Evolutionary conservation across 805 yeast genomes (phyloP), one percentile per base, ranked within the genome.

Genomic region (Suhomyces xylopsoci): DNA sequence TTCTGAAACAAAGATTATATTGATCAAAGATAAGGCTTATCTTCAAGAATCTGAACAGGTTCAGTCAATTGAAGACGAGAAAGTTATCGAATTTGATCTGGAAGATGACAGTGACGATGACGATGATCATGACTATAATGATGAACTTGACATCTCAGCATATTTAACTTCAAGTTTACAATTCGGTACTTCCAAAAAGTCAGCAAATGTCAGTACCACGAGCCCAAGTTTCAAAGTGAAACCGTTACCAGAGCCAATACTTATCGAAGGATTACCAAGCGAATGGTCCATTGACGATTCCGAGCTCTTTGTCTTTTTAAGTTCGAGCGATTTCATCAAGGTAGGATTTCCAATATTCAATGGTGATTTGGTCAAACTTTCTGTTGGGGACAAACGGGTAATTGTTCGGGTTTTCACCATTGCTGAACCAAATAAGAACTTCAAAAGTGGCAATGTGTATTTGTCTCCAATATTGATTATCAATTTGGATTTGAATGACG

Each of bases 401-500:
- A 61, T 69, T 14, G 74, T 83, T 1, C 67, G 80, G 51, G 54
- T 87, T 0, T 79, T 81, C 55, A 78, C 93, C 1, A 79, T 85
- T 51, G 76, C 83, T 2, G 93, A 86, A 55, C 91, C 94, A 15
- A 82, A 80, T 60, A 59, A 62, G 2, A 53, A 66, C 1, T 79
- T 76, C 55, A 55, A 66, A 2, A 30, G 60, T 0, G 76, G 74
- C 1, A 61, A 66, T 1, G 56, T 87, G 0, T 81, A 83, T 61
- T 44, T 87, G 2, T 85, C 94, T 0, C 96, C 96, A 0, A 62
- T 87, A 8, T 69, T 86, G 12, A 62, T 78, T 34, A 63, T 79
- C 48, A 87, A 83, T 56, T 59, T 84, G 42, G 77, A 74, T 0
- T 54, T 68, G 20, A 77, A 79, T 6, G 32, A 44, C 6, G 20